Base-by-base conservation (phyloP, 179 eudicot genomes). In the Spergularia azorica region DNA sequence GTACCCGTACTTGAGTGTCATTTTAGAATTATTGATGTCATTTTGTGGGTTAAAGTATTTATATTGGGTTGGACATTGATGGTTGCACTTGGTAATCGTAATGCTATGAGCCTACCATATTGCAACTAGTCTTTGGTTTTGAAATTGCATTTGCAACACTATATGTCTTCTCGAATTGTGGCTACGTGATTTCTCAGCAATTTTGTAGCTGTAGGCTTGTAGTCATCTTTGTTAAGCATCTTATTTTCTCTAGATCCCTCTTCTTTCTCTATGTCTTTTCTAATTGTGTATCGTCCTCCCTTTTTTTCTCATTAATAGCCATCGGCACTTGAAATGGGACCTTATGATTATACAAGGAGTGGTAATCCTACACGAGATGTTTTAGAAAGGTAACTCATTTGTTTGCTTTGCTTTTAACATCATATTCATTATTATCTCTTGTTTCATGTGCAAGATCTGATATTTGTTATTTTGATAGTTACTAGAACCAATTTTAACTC, bases 281-380 rank as follows among this genome's bases (percentile, higher is more conserved):
- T 57, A 4, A 48, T 41, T 67, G 15, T 59, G 43, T 61, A 7
- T 32, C 8, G 20, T 38, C 18, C 17, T 7, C 54, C 70, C 63
- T 61, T 21, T 60, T 52, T 48, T 54, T 67, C n/a, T 71, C 26
- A 73, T 81, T n/a, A 73, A 70, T 83, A 95, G 99, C 96, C 98
- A 74, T 87, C 96, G 9, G 99, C 99, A 16, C 84, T 86, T 10
- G 91, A 86, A 60, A 74, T 78, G 82, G 99, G 98, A 64, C 88
- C 88, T 26, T 95, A 93, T 81, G 99, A 95, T 83, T 95, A 94
- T 79, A 95, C 98, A 66, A 89, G 99, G 77, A 93, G 98, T 84
- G 99, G 99, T 70, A 93, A 95, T 88, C 99, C 99, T 58, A 95
- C 99, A 0, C 89, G 99, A 65, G 94, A 93, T 79, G 89, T 79